Base-by-base conservation (phyloP, 768 basidiomycete genomes). In the Suillus subalutaceus region DNA sequence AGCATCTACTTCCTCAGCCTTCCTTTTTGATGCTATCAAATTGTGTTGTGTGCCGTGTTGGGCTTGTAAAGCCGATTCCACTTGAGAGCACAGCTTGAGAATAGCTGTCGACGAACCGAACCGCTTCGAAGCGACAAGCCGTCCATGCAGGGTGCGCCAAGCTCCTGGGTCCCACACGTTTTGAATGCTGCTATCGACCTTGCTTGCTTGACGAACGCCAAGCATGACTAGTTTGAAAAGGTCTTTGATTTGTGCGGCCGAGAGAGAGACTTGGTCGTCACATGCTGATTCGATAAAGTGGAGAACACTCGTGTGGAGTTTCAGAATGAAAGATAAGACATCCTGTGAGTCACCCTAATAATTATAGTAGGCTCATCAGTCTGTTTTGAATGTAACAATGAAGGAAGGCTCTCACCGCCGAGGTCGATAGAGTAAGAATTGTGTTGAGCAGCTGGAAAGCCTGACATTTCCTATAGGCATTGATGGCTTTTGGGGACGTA, bases 401-500 rank as follows among this genome's bases (percentile, higher is more conserved):
- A 38, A 59, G 9, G 43, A 23, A 26, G 2, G 26, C 37, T 78
- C 85, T 55, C 67, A 89, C 88, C 63, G 83, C 72, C 2, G 78
- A 74, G 18, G 86, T 81, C 16, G 89, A 75, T 63, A 87, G 85
- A 62, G 79, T 83, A 53, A 92, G 68, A 13, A 97, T 80, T 9
- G 83, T 75, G 63, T 91, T 85, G 18, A 96, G 74, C 35, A 97
- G 83, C 38, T 88, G 85, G 75, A 92, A 88, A 5, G 84, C 87
- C 75, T 96, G 94, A 56, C 82, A 83, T 74, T 86, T 87, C 62
- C 96, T 84, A 74, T 92, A 97, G 1, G 82, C 76, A 72, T 97
- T 97, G 70, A 92, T 84, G 5, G 90, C 86, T 65, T 85, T 85
- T 48, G 74, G 78, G 1, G 85, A 81, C 9, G 87, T 77, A 20